A percentile compares a stretch with the other conserved stretches of the same genome.
Conservation (phyloP, 2,329 filamentous ascomycete genomes). For the Diplocarpon rosae region DNA sequence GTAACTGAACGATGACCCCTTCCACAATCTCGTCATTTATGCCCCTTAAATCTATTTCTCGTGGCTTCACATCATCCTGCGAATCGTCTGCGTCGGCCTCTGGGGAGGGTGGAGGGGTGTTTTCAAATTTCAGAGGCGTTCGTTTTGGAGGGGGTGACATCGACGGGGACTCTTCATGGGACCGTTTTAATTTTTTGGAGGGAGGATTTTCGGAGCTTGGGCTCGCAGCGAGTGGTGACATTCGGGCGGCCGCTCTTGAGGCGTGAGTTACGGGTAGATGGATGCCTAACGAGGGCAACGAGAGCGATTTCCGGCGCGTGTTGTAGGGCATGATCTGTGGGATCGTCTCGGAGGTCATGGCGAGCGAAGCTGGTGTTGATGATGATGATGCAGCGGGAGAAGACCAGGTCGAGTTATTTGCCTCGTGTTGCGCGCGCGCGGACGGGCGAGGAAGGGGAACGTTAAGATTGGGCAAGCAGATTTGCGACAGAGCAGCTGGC, state of each 20-base stretch:
- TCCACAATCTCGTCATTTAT: constrained; percentile 96
- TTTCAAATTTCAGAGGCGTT: constrained; percentile 40
- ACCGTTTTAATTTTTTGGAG: constrained; percentile 68
- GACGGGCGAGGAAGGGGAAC: too few relatives aligned
- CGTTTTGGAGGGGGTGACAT: constrained; percentile 34
- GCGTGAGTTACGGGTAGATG: constrained; percentile 63
- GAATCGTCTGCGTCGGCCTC: constrained; percentile 33
- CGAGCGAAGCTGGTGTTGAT: constrained; percentile 7
- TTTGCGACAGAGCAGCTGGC: constrained; percentile 1
- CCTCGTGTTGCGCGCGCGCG: not conserved
- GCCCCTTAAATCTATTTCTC: constrained; percentile 64
- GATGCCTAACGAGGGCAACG: constrained; percentile 84
- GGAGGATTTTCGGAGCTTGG: constrained; percentile 31
- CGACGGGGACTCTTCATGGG: constrained; percentile 46
- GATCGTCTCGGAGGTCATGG: constrained; percentile 12
- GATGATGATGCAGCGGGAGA: constrained; percentile 12
- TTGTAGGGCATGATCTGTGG: constrained; percentile 72
- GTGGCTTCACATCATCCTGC: constrained; percentile 33
- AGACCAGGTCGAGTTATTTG: not conserved
- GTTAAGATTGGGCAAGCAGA: not conserved
- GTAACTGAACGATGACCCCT: constrained; percentile 75
- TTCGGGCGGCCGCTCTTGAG: constrained; percentile 38
- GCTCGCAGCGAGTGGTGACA: constrained; percentile 27
- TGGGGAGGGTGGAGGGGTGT: constrained; percentile 74
- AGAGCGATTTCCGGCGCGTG: constrained; percentile 91